Evolutionary conservation across 768 basidiomycete species (phyloP).

Genomic region (Calocera cornea): DNA sequence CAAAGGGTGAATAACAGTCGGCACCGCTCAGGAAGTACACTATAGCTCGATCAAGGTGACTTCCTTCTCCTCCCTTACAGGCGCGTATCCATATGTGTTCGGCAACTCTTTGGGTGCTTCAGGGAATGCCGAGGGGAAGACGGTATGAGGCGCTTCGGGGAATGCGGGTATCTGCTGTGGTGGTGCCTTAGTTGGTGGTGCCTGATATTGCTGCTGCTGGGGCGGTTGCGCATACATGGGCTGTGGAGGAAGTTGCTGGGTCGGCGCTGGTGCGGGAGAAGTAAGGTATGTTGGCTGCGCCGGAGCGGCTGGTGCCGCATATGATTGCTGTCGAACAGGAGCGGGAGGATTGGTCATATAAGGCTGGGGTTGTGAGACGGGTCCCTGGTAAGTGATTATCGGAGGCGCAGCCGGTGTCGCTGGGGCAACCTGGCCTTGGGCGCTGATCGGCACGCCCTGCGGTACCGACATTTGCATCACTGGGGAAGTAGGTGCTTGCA

Average conservation of each 20-base stretch:
- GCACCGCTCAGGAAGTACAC: neutral
- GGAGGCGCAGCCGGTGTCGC: neutral
- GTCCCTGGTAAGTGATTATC: neutral
- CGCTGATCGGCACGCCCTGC: neutral
- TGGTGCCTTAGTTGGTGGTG: neutral
- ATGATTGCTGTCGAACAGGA: constrained; percentile 3
- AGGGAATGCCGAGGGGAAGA: constrained; percentile 4
- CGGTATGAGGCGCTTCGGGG: constrained; percentile 20
- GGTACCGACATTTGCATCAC: neutral
- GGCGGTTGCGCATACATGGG: neutral
- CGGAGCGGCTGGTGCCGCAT: constrained; percentile 15
- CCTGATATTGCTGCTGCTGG: constrained; percentile 3
- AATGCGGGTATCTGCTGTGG: constrained; percentile 18
- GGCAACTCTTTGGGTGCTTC: neutral
- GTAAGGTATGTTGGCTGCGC: constrained; percentile 8
- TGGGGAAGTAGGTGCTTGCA: neutral
- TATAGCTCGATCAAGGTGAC: neutral
- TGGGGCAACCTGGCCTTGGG: neutral
- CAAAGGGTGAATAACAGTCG: neutral
- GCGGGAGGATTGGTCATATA: constrained; percentile 5
- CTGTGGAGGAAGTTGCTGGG: neutral
- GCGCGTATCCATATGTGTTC: neutral
- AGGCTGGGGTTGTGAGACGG: neutral
- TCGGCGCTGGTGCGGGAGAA: constrained; percentile 7
- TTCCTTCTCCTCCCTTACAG: constrained; percentile 3